These are phyloP conservation scores for Aspergillus fijiensis DNA, from an alignment of 2,329 filamentous ascomycete species.

Conservation along the genomic window DNA sequence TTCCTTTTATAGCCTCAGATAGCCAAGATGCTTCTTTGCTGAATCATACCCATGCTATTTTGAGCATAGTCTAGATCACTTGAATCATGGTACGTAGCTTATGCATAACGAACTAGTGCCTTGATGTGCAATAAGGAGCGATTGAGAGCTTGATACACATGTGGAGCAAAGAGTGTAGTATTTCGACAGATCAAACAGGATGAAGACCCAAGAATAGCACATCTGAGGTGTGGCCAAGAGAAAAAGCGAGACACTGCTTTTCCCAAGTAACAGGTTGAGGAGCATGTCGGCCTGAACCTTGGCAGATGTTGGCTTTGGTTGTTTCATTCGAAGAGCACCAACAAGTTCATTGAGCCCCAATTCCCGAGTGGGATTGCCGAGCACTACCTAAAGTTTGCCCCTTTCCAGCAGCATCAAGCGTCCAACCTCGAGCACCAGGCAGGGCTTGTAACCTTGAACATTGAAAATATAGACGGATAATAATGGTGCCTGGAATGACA, in stretches of 20 bases:
- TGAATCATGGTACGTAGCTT: background rate
- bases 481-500: constrained; percentile 9
- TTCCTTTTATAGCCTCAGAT: background rate
- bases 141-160: background rate
- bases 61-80: background rate
- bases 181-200: background rate
- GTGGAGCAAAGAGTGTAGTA: background rate
- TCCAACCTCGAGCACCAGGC: background rate
- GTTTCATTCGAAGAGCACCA: background rate
- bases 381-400: background rate
- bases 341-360: background rate
- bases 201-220: background rate
- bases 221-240: background rate
- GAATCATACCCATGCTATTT: background rate
- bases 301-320: background rate
- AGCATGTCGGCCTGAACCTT: background rate
- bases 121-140: background rate
- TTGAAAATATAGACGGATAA: background rate
- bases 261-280: background rate
- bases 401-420: background rate
- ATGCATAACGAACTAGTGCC: background rate
- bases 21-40: background rate
- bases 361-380: background rate
- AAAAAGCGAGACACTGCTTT: background rate
- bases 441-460: background rate